Percentiles rank a stretch among this genome's conserved stretches.
Conservation (phyloP, 1,139 yeast species). For the Debaryomyces udenii region DNA sequence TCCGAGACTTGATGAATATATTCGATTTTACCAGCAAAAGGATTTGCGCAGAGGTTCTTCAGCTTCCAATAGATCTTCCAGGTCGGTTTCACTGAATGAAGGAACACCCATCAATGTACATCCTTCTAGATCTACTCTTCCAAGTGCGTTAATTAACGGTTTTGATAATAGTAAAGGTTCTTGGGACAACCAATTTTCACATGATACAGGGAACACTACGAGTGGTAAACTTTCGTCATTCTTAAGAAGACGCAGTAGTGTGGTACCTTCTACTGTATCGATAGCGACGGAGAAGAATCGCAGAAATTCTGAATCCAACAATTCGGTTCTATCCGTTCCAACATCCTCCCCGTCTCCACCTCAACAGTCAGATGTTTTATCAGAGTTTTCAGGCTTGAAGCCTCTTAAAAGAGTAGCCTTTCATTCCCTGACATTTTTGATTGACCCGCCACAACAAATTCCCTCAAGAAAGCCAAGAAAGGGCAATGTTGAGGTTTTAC, state of each 20-base stretch:
- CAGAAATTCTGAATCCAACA: constrained; percentile 13
- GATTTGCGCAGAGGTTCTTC: constrained; percentile 15
- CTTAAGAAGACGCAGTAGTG: constrained; percentile 26
- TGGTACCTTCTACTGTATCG: constrained; percentile 16
- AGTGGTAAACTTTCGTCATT: constrained; percentile 29
- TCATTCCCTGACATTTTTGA: constrained; percentile 69
- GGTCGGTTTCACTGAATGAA: constrained; percentile 16
- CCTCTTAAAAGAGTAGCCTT: constrained; percentile 72
- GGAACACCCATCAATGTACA: constrained; percentile 10
- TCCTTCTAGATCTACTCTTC: constrained; percentile 43
- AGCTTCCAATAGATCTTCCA: constrained; percentile 22
- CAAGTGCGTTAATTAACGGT: constrained; percentile 46
- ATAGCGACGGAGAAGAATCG: constrained; percentile 23
- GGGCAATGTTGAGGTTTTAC: constrained; percentile 68
- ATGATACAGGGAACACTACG: constrained; percentile 11
- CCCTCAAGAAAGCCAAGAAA: constrained; percentile 66
- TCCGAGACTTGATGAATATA: constrained; percentile 60
- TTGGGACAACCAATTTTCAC: not conserved
- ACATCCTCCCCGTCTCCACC: constrained; percentile 15
- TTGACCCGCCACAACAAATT: constrained; percentile 74
- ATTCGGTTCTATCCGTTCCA: constrained; percentile 9
- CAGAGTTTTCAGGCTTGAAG: constrained; percentile 31
- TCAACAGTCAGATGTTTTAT: constrained; percentile 17
- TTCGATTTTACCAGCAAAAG: constrained; percentile 51
- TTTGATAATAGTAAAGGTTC: constrained; percentile 15